These are phyloP conservation scores for Pleurotus sapidus DNA, from an alignment of 768 basidiomycete species.

Conservation along the genomic window DNA sequence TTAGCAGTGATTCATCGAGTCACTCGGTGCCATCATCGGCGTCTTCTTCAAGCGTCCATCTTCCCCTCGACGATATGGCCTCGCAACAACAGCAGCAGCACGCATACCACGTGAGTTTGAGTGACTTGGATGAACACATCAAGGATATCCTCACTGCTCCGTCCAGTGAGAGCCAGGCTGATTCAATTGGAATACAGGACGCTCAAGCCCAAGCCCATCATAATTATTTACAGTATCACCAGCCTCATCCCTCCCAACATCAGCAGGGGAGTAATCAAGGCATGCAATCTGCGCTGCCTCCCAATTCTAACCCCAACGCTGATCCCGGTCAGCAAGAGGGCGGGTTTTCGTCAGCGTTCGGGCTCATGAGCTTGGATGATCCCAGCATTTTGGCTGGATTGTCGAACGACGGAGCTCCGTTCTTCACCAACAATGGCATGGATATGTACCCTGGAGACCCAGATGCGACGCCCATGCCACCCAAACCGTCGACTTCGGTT, in stretches of 20 bases:
- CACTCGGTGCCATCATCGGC: slow-evolving; percentile 53
- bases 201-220: slow-evolving; percentile 4
- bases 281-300: too few relatives aligned
- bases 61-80: slow-evolving; percentile 30
- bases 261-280: not conserved
- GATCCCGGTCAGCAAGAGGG: slow-evolving; percentile 18
- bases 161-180: not conserved
- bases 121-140: slow-evolving; percentile 14
- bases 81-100: slow-evolving; percentile 14
- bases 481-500: not conserved
- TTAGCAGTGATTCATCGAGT: slow-evolving; percentile 41
- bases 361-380: slow-evolving; percentile 75
- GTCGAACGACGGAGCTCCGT: slow-evolving; percentile 54
- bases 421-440: slow-evolving; percentile 41
- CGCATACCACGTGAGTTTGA: slow-evolving; percentile 23
- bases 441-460: slow-evolving; percentile 30
- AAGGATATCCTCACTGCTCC: slow-evolving; percentile 1
- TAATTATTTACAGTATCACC: slow-evolving; percentile 3
- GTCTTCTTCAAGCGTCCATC: slow-evolving; percentile 48
- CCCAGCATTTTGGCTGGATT: slow-evolving; percentile 64
- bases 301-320: not conserved
- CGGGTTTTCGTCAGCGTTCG: slow-evolving; percentile 63
- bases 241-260: not conserved
- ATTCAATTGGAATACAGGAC: not conserved
- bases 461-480: slow-evolving; percentile 47